Evolutionary conservation across 2,329 filamentous ascomycete species (phyloP).

Genomic region (Colletotrichum sublineola): DNA sequence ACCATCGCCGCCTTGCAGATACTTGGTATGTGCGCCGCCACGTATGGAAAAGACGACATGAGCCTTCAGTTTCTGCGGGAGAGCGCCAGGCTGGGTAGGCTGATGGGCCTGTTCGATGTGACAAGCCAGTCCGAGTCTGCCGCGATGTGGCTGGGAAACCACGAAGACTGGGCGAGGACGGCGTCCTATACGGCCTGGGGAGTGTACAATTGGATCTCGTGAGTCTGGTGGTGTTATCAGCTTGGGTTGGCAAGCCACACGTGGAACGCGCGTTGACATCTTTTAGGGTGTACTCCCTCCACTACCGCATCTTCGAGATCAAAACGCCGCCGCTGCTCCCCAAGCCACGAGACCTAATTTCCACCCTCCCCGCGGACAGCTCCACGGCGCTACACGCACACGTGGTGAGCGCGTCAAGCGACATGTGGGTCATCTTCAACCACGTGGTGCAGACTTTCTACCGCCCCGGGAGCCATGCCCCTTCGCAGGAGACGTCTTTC

Average conservation of each 20-base stretch:
- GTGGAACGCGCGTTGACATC: neutral
- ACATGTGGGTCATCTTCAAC: conserved; percentile 21
- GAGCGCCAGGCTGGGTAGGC: neutral
- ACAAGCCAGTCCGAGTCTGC: conserved; percentile 14
- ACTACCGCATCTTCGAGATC: conserved; percentile 27
- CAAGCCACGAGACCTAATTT: conserved; percentile 1
- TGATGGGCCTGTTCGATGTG: conserved; percentile 31
- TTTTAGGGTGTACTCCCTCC: conserved; percentile 14
- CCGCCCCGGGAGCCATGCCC: too few species aligned
- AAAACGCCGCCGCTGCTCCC: conserved; percentile 23
- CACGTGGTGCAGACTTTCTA: neutral
- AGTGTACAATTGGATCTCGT: conserved; percentile 42
- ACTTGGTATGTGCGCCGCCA: conserved; percentile 14
- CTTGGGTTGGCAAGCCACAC: too few species aligned
- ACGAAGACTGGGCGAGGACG: conserved; percentile 14
- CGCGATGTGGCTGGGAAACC: neutral
- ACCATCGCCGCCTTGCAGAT: conserved; percentile 14
- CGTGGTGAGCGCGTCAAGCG: conserved; percentile 11
- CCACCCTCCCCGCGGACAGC: too few species aligned
- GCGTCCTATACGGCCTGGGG: conserved; percentile 51
- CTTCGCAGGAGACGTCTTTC: neutral
- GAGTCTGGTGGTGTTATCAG: neutral
- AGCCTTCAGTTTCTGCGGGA: neutral
- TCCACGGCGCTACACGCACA: neutral
- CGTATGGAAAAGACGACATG: conserved; percentile 12